Conservation (phyloP, 345 rosid genomes). For the Bretschneidera sinensis region DNA sequence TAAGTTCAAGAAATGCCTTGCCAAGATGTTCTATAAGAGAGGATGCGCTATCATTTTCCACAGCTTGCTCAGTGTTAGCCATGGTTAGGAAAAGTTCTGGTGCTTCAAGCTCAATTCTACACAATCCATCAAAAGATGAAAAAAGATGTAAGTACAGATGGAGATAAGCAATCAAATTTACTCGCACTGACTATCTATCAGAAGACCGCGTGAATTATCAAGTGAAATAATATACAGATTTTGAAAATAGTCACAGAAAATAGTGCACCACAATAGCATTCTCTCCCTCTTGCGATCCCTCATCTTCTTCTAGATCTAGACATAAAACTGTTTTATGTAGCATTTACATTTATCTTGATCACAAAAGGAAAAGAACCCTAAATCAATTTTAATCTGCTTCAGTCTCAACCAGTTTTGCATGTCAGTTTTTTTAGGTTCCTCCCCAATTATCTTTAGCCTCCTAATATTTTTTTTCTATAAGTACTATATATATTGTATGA, state of each 20-base stretch:
- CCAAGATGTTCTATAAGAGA: constrained; percentile 40
- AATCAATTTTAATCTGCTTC: not conserved
- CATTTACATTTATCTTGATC: not conserved
- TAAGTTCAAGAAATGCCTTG: constrained; percentile 35
- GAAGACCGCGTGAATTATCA: not conserved
- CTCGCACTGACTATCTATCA: not conserved
- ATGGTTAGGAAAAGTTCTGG: constrained; percentile 16
- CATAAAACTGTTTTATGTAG: not conserved
- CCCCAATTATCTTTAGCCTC: not conserved
- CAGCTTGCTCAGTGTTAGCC: constrained; percentile 22
- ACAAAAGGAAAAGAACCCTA: not conserved
- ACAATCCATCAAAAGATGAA: constrained; percentile 4
- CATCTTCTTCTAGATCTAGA: too few species aligned
- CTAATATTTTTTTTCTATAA: too few species aligned
- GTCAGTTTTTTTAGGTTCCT: not conserved
- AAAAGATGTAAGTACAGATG: not conserved
- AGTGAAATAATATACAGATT: not conserved
- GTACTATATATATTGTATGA: too few species aligned
- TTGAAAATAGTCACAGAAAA: not conserved
- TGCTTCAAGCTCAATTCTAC: constrained; percentile 12
- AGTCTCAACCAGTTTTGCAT: not conserved
- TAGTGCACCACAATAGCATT: not conserved
- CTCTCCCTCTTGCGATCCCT: not conserved
- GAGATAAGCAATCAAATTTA: not conserved
- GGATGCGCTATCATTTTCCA: constrained; percentile 22